Evolutionary conservation across 202 grass and related monocot genomes (phyloP).

Genomic region (Tripidium arundinaceum): DNA sequence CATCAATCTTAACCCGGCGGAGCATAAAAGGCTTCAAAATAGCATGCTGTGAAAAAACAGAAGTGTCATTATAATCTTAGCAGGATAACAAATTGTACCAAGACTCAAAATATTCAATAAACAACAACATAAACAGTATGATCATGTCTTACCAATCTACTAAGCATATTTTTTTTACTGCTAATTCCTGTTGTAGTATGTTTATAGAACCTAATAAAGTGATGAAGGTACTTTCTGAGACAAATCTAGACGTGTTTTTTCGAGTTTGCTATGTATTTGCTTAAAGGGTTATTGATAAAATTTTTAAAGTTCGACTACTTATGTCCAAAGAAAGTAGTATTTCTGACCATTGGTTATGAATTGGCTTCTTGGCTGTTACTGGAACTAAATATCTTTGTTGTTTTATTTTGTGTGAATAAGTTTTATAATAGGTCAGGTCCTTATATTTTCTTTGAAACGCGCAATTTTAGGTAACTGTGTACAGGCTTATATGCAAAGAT

Average conservation of each 20-base stretch:
- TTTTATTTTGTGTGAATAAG: not conserved
- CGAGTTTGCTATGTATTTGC: not conserved
- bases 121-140: conserved; percentile 23
- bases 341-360: not conserved
- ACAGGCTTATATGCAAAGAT: conserved; percentile 99
- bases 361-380: not conserved
- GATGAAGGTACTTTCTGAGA: not conserved
- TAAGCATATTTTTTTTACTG: too few relatives aligned
- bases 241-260: not conserved
- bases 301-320: not conserved
- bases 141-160: conserved; percentile 67
- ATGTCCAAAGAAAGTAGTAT: too few relatives aligned
- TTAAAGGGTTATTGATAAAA: not conserved
- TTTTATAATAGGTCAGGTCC: conserved; percentile 15
- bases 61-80: conserved; percentile 12
- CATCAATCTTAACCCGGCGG: conserved; percentile 96
- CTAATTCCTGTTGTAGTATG: not conserved
- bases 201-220: not conserved
- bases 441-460: conserved; percentile 39
- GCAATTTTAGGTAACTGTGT: conserved; percentile 80
- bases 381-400: not conserved
- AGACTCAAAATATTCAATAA: conserved; percentile 21
- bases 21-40: conserved; percentile 99
- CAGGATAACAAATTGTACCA: not conserved
- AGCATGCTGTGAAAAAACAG: conserved; percentile 65